Percentiles rank a stretch among this genome's conserved stretches.
These are phyloP conservation scores for Blechomonas ayalai DNA, from an alignment of 208 protist species.

Conservation along the genomic window DNA sequence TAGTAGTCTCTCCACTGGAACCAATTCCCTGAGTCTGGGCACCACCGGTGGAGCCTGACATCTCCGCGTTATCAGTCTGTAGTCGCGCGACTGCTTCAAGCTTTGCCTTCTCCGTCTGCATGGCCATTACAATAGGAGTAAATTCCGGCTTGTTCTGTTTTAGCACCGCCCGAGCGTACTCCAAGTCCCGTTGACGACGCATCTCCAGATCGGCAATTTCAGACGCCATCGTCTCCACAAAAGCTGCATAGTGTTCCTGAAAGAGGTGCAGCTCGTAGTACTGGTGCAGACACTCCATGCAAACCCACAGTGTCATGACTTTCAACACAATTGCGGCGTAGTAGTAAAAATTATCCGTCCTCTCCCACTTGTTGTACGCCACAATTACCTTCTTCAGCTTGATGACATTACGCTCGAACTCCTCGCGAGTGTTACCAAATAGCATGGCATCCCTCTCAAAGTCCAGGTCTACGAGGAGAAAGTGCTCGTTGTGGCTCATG, in stretches of 20 bases:
- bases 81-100: no score
- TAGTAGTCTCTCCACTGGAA: no score
- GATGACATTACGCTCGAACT: constrained; percentile 78
- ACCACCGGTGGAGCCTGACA: no score
- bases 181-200: constrained; percentile 27
- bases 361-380: constrained; percentile 76
- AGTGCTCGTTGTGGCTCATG: constrained; percentile 74
- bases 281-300: constrained; percentile 77
- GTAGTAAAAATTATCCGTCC: constrained; percentile 83
- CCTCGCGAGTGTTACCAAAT: constrained; percentile 71
- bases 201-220: constrained; percentile 34
- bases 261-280: constrained; percentile 76
- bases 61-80: no score
- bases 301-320: constrained; percentile 50
- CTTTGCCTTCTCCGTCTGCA: constrained; percentile 37
- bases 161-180: constrained; percentile 30
- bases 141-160: constrained; percentile 48
- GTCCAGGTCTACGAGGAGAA: constrained; percentile 84
- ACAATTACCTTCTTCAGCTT: constrained; percentile 75
- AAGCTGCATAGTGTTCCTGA: constrained; percentile 50
- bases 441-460: constrained; percentile 80
- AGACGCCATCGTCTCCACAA: constrained; percentile 52
- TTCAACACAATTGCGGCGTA: constrained; percentile 66
- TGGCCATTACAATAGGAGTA: constrained; percentile 33
- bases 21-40: no score